Percentiles rank a stretch among this genome's conserved stretches.
These are phyloP conservation scores for Talinum fruticosum DNA, from an alignment of 148 eudicot species.

Conservation along the genomic window DNA sequence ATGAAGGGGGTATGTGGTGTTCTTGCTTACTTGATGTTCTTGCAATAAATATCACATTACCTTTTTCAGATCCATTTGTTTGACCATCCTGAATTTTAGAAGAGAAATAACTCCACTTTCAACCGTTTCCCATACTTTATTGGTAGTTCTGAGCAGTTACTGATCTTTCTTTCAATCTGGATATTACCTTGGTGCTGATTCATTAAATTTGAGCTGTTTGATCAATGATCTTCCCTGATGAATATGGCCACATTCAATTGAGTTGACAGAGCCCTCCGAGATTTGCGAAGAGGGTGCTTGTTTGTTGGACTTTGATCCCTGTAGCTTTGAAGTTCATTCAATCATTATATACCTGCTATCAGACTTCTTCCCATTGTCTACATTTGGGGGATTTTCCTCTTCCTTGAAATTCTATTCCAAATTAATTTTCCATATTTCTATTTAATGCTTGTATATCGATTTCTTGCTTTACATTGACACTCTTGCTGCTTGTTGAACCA, in stretches of 20 bases:
- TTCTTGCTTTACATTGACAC: background rate
- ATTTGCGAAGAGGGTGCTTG: background rate
- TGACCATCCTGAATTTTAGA: too few species aligned
- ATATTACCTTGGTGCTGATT: too few species aligned
- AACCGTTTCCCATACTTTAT: too few species aligned
- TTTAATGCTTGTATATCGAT: background rate
- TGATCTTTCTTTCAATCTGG: too few species aligned
- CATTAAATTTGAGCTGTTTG: too few species aligned
- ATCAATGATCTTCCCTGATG: too few species aligned
- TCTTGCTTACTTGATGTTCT: constrained; percentile 18
- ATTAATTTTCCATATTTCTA: background rate
- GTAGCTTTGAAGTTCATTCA: background rate
- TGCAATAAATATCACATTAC: background rate
- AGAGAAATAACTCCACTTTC: too few species aligned
- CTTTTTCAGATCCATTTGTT: background rate
- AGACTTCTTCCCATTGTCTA: too few species aligned
- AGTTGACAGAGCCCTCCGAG: background rate
- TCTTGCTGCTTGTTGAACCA: constrained; percentile 25
- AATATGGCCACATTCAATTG: too few species aligned
- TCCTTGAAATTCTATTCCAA: background rate
- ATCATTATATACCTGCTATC: background rate
- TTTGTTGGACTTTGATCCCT: background rate
- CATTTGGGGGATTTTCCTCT: too few species aligned
- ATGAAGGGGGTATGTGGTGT: constrained; percentile 56
- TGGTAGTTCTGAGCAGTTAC: too few species aligned